These are phyloP conservation scores for Xylaria sp. DNA, from an alignment of 495 filamentous ascomycete genomes.

Conservation along the genomic window DNA sequence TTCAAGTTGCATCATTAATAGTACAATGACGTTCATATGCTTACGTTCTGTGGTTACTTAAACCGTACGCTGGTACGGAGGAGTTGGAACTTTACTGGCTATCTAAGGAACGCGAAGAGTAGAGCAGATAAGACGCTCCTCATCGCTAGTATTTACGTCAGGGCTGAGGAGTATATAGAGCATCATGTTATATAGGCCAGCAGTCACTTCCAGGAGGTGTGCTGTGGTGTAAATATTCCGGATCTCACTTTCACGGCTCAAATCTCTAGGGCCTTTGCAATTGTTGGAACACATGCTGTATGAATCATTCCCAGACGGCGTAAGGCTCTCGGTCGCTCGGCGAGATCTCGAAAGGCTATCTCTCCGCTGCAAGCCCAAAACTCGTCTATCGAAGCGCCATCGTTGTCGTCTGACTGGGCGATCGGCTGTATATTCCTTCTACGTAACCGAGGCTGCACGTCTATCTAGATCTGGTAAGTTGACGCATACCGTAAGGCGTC, in stretches of 20 bases:
- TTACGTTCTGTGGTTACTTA: background rate
- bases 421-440: conserved; percentile 9
- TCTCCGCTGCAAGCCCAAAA: background rate
- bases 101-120: background rate
- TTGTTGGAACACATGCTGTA: background rate
- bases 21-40: conserved; percentile 7
- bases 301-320: background rate
- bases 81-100: background rate
- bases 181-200: background rate
- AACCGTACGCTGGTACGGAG: background rate
- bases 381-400: background rate
- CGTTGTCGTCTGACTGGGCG: background rate
- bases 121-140: background rate
- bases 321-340: background rate
- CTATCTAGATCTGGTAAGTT: conserved; percentile 21
- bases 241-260: background rate
- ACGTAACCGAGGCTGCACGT: background rate
- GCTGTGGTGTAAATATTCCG: background rate
- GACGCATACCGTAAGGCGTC: background rate
- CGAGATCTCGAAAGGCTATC: background rate
- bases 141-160: background rate
- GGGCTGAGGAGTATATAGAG: background rate
- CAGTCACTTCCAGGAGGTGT: background rate
- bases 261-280: background rate
- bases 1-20: conserved; percentile 2